These are phyloP conservation scores for Phytophthora vignae DNA, from an alignment of 352 stramenopile genomes.

Conservation along the genomic window DNA sequence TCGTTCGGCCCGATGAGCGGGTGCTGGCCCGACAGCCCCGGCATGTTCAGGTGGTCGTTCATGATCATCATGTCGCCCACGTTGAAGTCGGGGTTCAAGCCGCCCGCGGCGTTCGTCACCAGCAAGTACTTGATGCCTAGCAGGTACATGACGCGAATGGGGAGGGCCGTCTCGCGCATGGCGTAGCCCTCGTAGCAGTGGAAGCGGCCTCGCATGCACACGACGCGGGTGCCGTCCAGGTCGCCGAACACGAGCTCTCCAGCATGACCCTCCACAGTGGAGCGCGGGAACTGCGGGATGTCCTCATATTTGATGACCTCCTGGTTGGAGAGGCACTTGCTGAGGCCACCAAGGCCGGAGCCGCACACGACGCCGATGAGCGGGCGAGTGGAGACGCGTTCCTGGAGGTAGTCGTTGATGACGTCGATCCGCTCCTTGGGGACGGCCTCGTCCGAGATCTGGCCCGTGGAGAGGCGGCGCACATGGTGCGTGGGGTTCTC, in stretches of 20 bases:
- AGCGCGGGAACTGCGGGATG: constrained; percentile 94
- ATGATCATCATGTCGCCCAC: constrained; percentile 98
- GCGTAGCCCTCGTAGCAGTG: constrained; percentile 98
- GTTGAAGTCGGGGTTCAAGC: constrained; percentile 93
- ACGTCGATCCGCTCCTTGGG: constrained; percentile 82
- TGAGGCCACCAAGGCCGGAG: constrained; percentile 94
- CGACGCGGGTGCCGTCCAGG: constrained; percentile 81
- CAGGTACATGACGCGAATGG: constrained; percentile 95
- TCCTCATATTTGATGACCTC: constrained; percentile 93
- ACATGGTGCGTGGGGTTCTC: constrained; percentile 26
- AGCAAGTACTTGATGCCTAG: constrained; percentile 96
- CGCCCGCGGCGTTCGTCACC: constrained; percentile 97
- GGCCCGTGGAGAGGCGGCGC: constrained; percentile 61
- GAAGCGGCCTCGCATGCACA: constrained; percentile 97
- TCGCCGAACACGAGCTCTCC: constrained; percentile 96
- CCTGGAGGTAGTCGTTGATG: constrained; percentile 78
- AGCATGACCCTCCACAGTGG: constrained; percentile 94
- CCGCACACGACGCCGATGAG: constrained; percentile 94
- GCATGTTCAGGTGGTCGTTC: constrained; percentile 97
- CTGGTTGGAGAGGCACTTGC: constrained; percentile 89
- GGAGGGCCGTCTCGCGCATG: constrained; percentile 94
- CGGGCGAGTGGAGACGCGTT: constrained; percentile 53
- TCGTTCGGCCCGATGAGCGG: constrained; percentile 97
- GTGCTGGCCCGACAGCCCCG: constrained; percentile 93
- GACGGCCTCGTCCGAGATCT: constrained; percentile 69